A percentile compares a stretch with the other conserved stretches of the same genome.
Conservation (phyloP, 2,329 filamentous ascomycete species). For the Trichoderma hamatum region DNA sequence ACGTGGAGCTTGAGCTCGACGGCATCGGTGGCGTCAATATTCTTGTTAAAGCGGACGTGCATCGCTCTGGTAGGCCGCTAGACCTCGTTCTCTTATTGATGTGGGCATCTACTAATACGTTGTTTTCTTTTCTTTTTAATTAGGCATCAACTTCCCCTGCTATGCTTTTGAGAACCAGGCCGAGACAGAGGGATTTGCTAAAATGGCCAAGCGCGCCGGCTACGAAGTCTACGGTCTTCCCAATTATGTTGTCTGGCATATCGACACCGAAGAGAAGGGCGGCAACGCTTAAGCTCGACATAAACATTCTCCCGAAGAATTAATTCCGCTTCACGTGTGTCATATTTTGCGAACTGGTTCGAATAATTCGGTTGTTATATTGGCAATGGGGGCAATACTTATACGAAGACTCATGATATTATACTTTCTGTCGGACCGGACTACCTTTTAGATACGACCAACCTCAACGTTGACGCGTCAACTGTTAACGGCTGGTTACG, state of each 20-base stretch:
- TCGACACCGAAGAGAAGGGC: constrained; percentile 92
- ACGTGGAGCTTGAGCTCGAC: constrained; percentile 89
- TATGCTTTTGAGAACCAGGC: constrained; percentile 99
- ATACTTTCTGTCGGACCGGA: constrained; percentile 24
- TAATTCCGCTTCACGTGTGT: constrained; percentile 31
- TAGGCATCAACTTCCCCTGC: constrained; percentile 95
- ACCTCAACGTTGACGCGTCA: constrained; percentile 26
- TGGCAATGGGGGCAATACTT: constrained; percentile 30
- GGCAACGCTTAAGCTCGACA: constrained; percentile 64
- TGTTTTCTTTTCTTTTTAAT: not conserved
- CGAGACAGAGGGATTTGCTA: constrained; percentile 97
- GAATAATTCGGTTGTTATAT: constrained; percentile 29
- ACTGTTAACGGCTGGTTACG: constrained; percentile 16
- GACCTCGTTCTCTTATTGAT: not conserved
- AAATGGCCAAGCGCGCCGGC: constrained; percentile 96
- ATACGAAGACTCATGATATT: constrained; percentile 37
- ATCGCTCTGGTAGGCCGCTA: constrained; percentile 73
- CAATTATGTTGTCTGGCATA: constrained; percentile 98
- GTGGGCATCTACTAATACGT: constrained; percentile 33
- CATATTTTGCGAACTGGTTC: constrained; percentile 32
- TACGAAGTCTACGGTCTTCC: constrained; percentile 91
- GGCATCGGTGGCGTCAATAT: constrained; percentile 98
- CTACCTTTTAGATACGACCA: constrained; percentile 23
- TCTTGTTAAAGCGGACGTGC: constrained; percentile 95
- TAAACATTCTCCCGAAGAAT: not conserved